phyloP scores from a whole-genome alignment of 2,329 filamentous ascomycete species.

The Emmonsiellopsis sp. region DNA sequence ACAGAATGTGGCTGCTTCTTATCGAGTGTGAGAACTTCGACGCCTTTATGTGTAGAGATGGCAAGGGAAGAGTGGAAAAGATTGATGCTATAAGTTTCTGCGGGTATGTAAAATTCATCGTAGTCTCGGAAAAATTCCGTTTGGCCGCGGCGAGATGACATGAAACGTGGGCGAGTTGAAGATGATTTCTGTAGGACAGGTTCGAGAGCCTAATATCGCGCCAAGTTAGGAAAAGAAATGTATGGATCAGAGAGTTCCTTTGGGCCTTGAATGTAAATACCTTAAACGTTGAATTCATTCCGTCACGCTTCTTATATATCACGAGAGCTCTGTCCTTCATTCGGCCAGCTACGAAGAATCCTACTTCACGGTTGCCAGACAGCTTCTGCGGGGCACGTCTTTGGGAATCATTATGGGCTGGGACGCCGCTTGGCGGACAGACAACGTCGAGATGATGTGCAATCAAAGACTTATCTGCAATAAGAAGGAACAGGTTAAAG shows the following conservation, averaged over 20 bases:
- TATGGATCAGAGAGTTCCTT: conserved; percentile 3
- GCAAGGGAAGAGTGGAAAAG: conserved; percentile 92
- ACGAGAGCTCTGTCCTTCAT: conserved; percentile 96
- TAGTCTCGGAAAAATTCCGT: conserved; percentile 97
- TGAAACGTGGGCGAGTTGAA: conserved; percentile 67
- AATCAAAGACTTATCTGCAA: conserved; percentile 83
- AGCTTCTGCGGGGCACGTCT: conserved; percentile 86
- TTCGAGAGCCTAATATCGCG: conserved; percentile 61
- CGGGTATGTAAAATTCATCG: conserved; percentile 96
- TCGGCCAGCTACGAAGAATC: conserved; percentile 88
- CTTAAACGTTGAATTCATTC: conserved; percentile 85
- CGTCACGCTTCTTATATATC: conserved; percentile 95
- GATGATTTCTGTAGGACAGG: conserved; percentile 89
- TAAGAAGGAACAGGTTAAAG: conserved; percentile 83
- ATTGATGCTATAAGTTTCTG: conserved; percentile 90
- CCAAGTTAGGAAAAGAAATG: neutral
- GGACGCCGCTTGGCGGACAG: conserved; percentile 43
- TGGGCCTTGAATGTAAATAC: conserved; percentile 19
- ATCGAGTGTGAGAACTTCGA: conserved; percentile 92
- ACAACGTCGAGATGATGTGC: conserved; percentile 90
- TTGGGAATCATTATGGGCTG: conserved; percentile 56
- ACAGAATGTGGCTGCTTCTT: conserved; percentile 95
- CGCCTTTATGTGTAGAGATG: conserved; percentile 81
- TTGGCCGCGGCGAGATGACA: conserved; percentile 51
- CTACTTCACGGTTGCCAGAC: conserved; percentile 77